Base-by-base conservation (phyloP, 2,329 filamentous ascomycete species). In the Emericellopsis atlantica region DNA sequence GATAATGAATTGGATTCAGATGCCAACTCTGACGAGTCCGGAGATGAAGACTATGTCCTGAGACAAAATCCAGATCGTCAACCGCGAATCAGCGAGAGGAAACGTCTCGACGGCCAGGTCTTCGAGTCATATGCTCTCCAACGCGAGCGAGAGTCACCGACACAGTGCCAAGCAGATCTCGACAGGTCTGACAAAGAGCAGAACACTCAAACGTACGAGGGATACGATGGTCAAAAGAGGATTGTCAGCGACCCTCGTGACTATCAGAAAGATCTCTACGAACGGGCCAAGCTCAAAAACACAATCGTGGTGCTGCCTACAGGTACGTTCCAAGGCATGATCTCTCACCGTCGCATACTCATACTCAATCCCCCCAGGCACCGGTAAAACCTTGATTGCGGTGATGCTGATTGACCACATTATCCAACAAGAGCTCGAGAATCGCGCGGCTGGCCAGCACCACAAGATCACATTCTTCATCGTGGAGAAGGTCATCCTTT, bases 361-460 rank as follows among this genome's bases (percentile, higher is more conserved):
- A 21, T n/a, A 21, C 16, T 39, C 36, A n/a, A 11, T 14, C 14
- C 1, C 44, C 6, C 3, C 26, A 81, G 84, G 92, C 11, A 88
- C 87, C 4, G 92, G 92, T 3, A 98, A 98, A 62, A 98, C 92
- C 0, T 68, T 95, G n/a, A 95, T 98, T 50, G 89, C 92, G 0
- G 88, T 86, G 1, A 70, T 96, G 3, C 69, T 98, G 5, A 70
- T 96, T 21, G 77, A 80, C 32, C 76, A 93, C 56, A 71, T 77
- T 9, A 70, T 96, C 24, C 77, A 87, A 32, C 67, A 81, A 44
- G 92, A 98, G 56, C 62, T 95, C 1, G 79, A 85, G 46, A 65
- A 77, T 47, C 75, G 88, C 32, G 70, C 67, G 0, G 51, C 61
- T 2, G 82, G 81, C 2, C 67, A 69, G n/a, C 53, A 65, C 0